Evolutionary conservation across 2,329 filamentous ascomycete species (phyloP), one percentile per base, ranked within the genome.

Genomic region (Fusarium musae): DNA sequence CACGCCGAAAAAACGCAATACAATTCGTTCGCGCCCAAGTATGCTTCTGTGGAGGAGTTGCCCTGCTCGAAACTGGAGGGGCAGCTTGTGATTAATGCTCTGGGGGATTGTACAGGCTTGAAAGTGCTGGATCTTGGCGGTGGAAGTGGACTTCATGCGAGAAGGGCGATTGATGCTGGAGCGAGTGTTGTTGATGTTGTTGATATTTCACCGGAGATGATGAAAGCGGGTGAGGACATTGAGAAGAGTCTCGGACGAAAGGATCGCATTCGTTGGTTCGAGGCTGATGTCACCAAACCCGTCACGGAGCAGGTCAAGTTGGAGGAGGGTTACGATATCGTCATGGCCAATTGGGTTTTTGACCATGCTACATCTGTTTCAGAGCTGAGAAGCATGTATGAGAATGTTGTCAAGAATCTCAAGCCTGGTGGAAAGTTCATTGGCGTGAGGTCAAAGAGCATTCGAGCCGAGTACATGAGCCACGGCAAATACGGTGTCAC

Each of bases 281-380:
- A 52, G 17, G 57, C 57, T 21, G 57, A 59, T 40, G 57, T 52
- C 23, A 52, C 57, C 26, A 59, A 59, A n/a, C 43, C 57, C 1
- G 57, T 52, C 26, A 28, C 26, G 4, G 57, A 59, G 12, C 57
- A 59, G 21, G 26, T 21, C 9, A 32, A 12, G 8, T 16, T 59
- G 19, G 57, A 59, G 8, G 23, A 59, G 0, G 21, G 13, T 1
- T 59, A 59, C 23, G 57, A 59, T 0, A 21, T 59, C 3, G 57
- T 59, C 21, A 59, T 53, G 57, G 57, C 57, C 10, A 59, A 59
- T 17, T 59, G 57, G 57, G 57, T 59, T 16, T 59, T 53, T 8
- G 57, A 59, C 9, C 57, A 59, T 32, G 57, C 57, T 2, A 40
- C 57, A 6, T 59, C 57, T 4, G 12, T 59, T 5, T 26, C 57